Base-by-base conservation (phyloP, 768 basidiomycete species). In the Coprinopsis marcescibilis region DNA sequence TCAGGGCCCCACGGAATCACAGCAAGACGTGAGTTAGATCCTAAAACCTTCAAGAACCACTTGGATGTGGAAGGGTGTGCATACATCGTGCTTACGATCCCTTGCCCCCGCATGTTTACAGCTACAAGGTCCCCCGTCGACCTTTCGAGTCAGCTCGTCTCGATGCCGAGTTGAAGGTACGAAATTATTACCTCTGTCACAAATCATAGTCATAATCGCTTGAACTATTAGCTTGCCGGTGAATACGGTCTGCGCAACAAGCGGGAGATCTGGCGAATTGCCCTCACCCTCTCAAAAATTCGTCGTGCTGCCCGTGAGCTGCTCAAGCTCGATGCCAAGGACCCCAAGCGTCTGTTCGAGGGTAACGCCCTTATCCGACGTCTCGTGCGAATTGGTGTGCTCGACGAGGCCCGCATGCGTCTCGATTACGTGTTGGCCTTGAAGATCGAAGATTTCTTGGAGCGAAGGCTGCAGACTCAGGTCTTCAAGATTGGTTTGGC, bases 191-290 rank as follows among this genome's bases (percentile, higher is more conserved):
- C 27, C 46, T 37, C 30, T 42, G 34, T 3, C 30, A n/a, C 35
- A 29, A 3, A 41, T 50, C 38, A 25, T 23, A 5, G 11, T 3
- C 34, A 34, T 36, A 15, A 21, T 20, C 27, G 20, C 38, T 35
- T 11, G n/a, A 43, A 43, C 30, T 20, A 29, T 34, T 59, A 96
- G 95, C 94, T 98, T 70, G 95, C 94, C 45, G 95, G 96, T 71
- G 96, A 99, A 75, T 98, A 94, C 78, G 96, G 96, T 68, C 90
- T 98, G 66, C 89, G 94, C 70, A 98, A 97, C 89, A 99, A 99
- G 80, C 89, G 95, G 67, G 96, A 99, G 76, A 96, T 98, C 76
- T 99, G 95, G 96, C 90, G 96, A 64, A 98, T 99, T 69, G 83
- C 91, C 67, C 85, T 99, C 63, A 84, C 83, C 67, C 85, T 99